A percentile compares a stretch with the other conserved stretches of the same genome.
These are phyloP conservation scores for Pestalotiopsis fici DNA, from an alignment of 2,329 filamentous ascomycete genomes.

Conservation along the genomic window DNA sequence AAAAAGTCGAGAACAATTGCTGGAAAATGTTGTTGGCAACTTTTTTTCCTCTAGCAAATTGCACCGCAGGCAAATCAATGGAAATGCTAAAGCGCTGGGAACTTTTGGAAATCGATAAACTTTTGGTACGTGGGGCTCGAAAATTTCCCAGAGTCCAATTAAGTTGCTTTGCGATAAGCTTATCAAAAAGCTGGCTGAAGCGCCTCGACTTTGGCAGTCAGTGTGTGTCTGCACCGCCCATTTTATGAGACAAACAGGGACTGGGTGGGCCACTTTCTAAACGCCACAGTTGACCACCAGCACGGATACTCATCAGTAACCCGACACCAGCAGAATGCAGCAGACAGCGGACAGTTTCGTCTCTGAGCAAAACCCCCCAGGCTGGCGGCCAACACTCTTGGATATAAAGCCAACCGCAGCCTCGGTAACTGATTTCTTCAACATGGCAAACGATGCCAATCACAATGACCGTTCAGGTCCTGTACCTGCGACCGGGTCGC, in stretches of 20 bases:
- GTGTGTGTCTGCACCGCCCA: neutral
- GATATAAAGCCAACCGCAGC: neutral
- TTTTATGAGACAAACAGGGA: neutral
- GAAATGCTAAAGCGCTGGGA: neutral
- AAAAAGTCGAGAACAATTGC: neutral
- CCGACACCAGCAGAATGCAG: neutral
- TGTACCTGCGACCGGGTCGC: conserved; percentile 19
- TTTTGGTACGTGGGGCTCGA: conserved; percentile 7
- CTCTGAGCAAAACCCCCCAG: neutral
- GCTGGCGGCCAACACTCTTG: neutral
- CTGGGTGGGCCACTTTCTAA: neutral
- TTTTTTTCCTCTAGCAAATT: neutral
- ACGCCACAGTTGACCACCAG: neutral
- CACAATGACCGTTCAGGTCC: neutral
- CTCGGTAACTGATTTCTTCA: neutral
- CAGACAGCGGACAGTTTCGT: neutral
- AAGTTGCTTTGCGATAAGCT: neutral
- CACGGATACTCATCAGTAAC: neutral
- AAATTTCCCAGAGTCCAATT: neutral
- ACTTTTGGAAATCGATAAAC: conserved; percentile 2
- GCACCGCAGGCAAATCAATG: neutral
- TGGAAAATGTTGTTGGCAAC: neutral
- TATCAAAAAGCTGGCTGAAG: neutral
- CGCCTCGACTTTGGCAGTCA: neutral
- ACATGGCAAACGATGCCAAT: neutral